Evolutionary conservation across 805 yeast genomes (phyloP).

Genomic region (Wickerhamiella occidentalis): DNA sequence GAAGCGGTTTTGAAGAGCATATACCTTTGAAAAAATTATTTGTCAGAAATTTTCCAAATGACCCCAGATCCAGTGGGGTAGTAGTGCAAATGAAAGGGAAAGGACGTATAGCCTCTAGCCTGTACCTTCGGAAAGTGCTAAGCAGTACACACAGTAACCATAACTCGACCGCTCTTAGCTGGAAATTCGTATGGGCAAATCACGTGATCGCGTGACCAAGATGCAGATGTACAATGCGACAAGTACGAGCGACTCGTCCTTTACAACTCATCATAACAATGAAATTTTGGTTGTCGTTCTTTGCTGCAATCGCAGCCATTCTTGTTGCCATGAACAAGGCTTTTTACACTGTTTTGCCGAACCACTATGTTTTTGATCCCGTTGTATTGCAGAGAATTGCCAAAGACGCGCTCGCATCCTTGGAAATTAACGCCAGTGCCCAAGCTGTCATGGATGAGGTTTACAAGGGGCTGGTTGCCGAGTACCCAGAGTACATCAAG

Average conservation of each 20-base stretch:
- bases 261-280: constrained; percentile 9
- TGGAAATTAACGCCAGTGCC: constrained; percentile 33
- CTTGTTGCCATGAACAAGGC: constrained; percentile 20
- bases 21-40: neutral
- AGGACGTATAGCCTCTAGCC: too few relatives aligned
- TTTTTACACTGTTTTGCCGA: constrained; percentile 40
- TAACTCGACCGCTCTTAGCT: too few relatives aligned
- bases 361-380: constrained; percentile 58
- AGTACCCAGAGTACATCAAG: constrained; percentile 56
- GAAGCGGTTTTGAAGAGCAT: constrained; percentile 20
- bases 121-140: too few relatives aligned
- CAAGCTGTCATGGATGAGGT: constrained; percentile 19
- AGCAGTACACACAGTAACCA: too few relatives aligned
- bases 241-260: neutral
- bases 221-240: neutral
- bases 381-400: constrained; percentile 46
- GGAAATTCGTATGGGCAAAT: neutral
- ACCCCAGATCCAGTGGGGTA: too few relatives aligned
- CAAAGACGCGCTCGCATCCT: constrained; percentile 40
- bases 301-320: constrained; percentile 17
- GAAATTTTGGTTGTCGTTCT: constrained; percentile 14
- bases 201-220: neutral
- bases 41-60: neutral
- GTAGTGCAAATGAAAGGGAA: too few relatives aligned
- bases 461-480: constrained; percentile 42